phyloP scores from a whole-genome alignment of 2,329 filamentous ascomycete genomes.

The Apiospora koreana region DNA sequence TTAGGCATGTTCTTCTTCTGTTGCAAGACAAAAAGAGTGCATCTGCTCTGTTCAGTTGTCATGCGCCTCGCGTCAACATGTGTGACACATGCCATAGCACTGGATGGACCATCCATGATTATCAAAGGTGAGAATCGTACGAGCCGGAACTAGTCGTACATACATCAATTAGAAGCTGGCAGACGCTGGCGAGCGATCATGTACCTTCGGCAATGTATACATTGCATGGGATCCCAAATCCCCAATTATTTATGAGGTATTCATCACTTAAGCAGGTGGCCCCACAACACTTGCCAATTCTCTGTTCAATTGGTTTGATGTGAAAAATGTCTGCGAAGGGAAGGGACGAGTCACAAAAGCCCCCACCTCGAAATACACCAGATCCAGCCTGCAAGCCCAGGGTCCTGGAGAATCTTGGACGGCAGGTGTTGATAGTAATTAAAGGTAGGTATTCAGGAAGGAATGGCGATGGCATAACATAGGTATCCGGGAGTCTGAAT shows the following conservation, averaged over 20 bases:
- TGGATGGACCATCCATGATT: background rate
- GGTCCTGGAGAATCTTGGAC: background rate
- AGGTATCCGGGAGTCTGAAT: background rate
- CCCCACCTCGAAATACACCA: conserved; percentile 1
- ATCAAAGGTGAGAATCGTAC: background rate
- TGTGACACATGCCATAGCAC: conserved; percentile 1
- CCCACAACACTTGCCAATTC: background rate
- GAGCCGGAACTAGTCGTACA: too few relatives aligned
- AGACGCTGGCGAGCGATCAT: background rate
- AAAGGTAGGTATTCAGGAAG: too few relatives aligned
- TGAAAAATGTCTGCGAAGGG: background rate
- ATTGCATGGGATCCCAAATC: background rate
- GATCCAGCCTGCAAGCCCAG: background rate
- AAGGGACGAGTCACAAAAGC: background rate
- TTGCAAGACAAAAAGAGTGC: too few relatives aligned
- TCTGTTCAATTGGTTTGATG: background rate
- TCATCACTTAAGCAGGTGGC: background rate
- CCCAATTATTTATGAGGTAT: background rate
- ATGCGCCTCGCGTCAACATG: background rate
- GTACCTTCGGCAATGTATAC: background rate
- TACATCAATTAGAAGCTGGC: background rate
- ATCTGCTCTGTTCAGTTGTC: background rate
- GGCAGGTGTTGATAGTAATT: background rate
- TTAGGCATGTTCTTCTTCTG: background rate
- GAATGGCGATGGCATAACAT: background rate